A percentile compares a stretch with the other conserved stretches of the same genome.
phyloP scores from a whole-genome alignment of 1,139 yeast genomes.

The Nadsonia commutata region DNA sequence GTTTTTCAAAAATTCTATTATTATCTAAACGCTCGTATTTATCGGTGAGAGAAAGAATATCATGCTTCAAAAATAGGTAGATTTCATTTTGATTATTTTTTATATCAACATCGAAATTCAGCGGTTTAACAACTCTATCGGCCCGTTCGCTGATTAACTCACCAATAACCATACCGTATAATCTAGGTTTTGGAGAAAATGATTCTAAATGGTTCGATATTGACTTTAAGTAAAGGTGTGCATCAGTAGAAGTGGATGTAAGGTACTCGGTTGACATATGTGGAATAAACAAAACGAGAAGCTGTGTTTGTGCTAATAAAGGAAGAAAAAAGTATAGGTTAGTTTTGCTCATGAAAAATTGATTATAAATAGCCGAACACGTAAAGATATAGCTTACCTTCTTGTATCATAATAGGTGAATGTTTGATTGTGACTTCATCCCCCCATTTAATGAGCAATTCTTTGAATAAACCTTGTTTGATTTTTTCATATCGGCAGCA shows the following conservation, averaged over 20 bases:
- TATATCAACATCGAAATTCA: slow-evolving; percentile 27
- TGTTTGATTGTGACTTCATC: neutral
- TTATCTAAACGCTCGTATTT: neutral
- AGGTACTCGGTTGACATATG: neutral
- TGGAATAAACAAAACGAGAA: neutral
- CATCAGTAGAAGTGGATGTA: neutral
- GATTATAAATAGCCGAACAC: no score
- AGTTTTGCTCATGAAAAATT: no score
- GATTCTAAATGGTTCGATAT: slow-evolving; percentile 34
- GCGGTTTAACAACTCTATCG: slow-evolving; percentile 17
- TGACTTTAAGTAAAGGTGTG: slow-evolving; percentile 25
- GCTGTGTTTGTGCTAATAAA: neutral
- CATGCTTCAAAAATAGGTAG: slow-evolving; percentile 6
- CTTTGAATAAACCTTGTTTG: neutral
- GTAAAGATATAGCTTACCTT: no score
- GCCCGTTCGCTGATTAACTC: slow-evolving; percentile 29
- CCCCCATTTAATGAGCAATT: neutral
- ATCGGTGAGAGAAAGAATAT: slow-evolving; percentile 1
- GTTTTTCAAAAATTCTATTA: neutral
- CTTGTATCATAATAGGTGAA: neutral
- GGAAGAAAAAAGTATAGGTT: no score
- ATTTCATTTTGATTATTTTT: slow-evolving; percentile 10
- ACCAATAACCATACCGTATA: slow-evolving; percentile 34
- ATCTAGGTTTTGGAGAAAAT: slow-evolving; percentile 28
- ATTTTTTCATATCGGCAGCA: neutral